phyloP scores from a whole-genome alignment of 2,329 filamentous ascomycete species.

The Claviceps maximensis region DNA sequence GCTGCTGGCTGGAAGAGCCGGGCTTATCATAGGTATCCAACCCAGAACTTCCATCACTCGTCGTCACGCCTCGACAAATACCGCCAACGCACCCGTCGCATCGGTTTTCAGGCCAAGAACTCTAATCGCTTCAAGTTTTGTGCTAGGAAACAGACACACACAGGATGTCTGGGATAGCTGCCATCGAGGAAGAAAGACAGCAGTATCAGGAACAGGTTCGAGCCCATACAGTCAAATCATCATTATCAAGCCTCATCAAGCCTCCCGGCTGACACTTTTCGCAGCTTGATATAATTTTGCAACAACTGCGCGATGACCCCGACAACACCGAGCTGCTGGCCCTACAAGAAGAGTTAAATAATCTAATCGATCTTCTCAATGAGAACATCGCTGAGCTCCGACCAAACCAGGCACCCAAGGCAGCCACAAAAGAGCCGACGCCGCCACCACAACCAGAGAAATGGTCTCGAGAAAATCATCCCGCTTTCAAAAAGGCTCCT shows the following conservation, averaged over 20 bases:
- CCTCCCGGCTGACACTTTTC: constrained; percentile 12
- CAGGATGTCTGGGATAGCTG: constrained; percentile 21
- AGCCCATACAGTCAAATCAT: background rate
- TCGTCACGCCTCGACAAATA: background rate
- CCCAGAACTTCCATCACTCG: background rate
- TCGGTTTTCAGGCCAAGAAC: background rate
- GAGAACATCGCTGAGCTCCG: constrained; percentile 71
- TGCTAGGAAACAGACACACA: background rate
- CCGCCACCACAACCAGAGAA: constrained; percentile 49
- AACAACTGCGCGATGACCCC: constrained; percentile 66
- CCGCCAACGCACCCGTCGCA: background rate
- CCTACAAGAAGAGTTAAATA: constrained; percentile 69
- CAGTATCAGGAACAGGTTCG: constrained; percentile 44
- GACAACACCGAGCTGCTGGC: constrained; percentile 65
- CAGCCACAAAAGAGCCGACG: constrained; percentile 30
- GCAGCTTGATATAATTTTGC: constrained; percentile 65
- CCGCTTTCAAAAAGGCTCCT: constrained; percentile 51
- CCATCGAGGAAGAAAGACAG: constrained; percentile 38
- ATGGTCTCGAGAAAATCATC: constrained; percentile 71
- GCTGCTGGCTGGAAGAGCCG: background rate
- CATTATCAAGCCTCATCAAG: background rate
- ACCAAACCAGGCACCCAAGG: constrained; percentile 31
- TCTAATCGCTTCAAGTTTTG: background rate
- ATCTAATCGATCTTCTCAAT: constrained; percentile 67
- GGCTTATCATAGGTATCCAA: background rate